Percentiles rank a stretch among this genome's conserved stretches.
phyloP scores from a whole-genome alignment of 2,329 filamentous ascomycete genomes.

The Claviceps purpurea region DNA sequence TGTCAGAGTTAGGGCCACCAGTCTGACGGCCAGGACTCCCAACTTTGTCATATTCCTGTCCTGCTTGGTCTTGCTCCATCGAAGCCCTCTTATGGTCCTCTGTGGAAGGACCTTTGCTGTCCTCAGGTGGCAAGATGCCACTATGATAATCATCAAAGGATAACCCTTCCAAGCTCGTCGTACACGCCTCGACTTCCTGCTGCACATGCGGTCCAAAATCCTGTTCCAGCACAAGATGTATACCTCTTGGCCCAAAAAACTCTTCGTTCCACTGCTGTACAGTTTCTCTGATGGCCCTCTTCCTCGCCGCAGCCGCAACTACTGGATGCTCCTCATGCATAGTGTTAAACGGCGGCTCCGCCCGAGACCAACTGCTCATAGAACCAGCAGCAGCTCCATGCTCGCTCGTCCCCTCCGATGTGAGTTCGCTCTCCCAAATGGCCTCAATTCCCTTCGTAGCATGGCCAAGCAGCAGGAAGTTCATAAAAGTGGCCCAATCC shows the following conservation, averaged over 20 bases:
- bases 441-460: constrained; percentile 29
- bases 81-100: background rate
- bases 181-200: constrained; percentile 5
- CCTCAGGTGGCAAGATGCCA: constrained; percentile 6
- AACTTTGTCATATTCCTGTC: background rate
- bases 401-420: constrained; percentile 23
- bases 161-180: constrained; percentile 18
- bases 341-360: constrained; percentile 29
- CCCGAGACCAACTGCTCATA: constrained; percentile 15
- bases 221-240: constrained; percentile 25
- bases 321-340: constrained; percentile 13
- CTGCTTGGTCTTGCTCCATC: background rate
- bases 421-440: constrained; percentile 35
- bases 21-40: background rate
- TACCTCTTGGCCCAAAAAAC: constrained; percentile 39
- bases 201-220: constrained; percentile 5
- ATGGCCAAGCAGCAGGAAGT: constrained; percentile 40
- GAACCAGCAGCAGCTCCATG: constrained; percentile 4
- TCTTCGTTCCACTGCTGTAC: constrained; percentile 42
- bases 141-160: constrained; percentile 22
- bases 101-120: constrained; percentile 24
- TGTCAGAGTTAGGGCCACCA: background rate
- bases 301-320: constrained; percentile 4
- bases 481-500: constrained; percentile 48
- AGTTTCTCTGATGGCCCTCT: constrained; percentile 24